Evolutionary conservation across 2,329 filamentous ascomycete species (phyloP).

Genomic region (Colletotrichum siamense): DNA sequence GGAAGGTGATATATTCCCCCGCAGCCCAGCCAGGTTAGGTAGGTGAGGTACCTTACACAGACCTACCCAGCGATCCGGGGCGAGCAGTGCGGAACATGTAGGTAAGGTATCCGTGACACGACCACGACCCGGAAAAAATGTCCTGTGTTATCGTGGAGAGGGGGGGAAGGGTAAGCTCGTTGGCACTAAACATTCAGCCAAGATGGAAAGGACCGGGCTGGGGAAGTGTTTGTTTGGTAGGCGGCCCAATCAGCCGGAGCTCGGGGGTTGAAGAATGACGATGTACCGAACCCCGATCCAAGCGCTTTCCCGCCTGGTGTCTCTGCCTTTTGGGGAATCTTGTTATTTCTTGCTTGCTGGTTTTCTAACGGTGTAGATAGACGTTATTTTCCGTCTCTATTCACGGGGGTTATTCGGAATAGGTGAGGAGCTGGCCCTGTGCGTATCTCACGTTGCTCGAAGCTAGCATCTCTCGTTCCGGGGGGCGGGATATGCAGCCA

Average conservation of each 20-base stretch:
- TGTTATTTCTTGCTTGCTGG: background rate
- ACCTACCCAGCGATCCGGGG: background rate
- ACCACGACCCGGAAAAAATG: background rate
- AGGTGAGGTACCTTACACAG: background rate
- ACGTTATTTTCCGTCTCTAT: background rate
- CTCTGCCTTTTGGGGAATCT: no score
- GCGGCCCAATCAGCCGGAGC: slow-evolving; percentile 5
- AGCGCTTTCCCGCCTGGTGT: background rate
- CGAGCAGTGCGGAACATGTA: background rate
- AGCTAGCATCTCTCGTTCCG: background rate
- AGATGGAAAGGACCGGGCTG: background rate
- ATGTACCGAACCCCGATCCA: background rate
- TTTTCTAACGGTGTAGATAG: background rate
- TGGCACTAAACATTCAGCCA: background rate
- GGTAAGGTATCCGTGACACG: background rate
- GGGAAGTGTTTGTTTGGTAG: background rate
- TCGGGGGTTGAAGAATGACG: background rate
- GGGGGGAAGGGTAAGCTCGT: background rate
- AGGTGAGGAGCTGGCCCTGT: background rate
- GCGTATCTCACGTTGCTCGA: background rate
- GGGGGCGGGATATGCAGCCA: background rate
- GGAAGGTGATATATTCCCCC: background rate
- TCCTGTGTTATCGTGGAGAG: background rate
- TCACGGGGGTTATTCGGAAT: background rate
- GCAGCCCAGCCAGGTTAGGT: background rate